Conservation (phyloP, 1,284 basidiomycete species). For the Malassezia psittaci region DNA sequence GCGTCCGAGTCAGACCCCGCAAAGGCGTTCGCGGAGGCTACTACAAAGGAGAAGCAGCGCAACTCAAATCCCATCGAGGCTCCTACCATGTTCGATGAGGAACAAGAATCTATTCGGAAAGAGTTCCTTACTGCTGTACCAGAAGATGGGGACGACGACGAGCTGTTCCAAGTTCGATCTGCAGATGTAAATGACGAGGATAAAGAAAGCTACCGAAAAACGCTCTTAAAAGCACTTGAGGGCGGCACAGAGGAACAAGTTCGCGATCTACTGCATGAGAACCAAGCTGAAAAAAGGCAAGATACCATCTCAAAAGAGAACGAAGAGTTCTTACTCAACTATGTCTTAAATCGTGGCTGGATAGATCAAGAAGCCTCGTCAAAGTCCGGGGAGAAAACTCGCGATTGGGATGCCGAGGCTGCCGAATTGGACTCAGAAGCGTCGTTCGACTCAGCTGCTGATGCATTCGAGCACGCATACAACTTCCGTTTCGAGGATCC, state of each 20-base stretch:
- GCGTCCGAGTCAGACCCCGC: slow-evolving; percentile 35
- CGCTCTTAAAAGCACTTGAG: slow-evolving; percentile 9
- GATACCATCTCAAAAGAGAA: slow-evolving; percentile 54
- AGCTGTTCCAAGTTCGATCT: slow-evolving; percentile 11
- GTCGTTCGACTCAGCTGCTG: slow-evolving; percentile 41
- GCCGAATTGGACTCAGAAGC: slow-evolving; percentile 43
- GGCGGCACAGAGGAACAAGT: slow-evolving; percentile 4
- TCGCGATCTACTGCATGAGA: slow-evolving; percentile 6
- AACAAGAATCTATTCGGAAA: slow-evolving; percentile 13
- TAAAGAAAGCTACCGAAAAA: neutral
- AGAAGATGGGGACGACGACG: slow-evolving; percentile 6
- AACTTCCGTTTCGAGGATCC: slow-evolving; percentile 47
- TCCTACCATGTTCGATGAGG: slow-evolving; percentile 10
- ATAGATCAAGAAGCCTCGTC: slow-evolving; percentile 24
- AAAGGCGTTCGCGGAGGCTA: slow-evolving; percentile 40
- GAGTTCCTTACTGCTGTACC: slow-evolving; percentile 14
- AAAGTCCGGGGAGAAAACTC: slow-evolving; percentile 2
- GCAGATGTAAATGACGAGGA: slow-evolving; percentile 1
- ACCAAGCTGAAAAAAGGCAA: neutral
- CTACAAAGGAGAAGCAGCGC: slow-evolving; percentile 14
- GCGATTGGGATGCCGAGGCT: slow-evolving; percentile 45
- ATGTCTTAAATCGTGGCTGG: slow-evolving; percentile 46
- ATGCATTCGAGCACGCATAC: slow-evolving; percentile 45
- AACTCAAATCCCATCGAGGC: neutral
- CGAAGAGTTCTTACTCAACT: slow-evolving; percentile 69